Conservation (phyloP, 495 filamentous ascomycete species). For the Tuber aestivum region DNA sequence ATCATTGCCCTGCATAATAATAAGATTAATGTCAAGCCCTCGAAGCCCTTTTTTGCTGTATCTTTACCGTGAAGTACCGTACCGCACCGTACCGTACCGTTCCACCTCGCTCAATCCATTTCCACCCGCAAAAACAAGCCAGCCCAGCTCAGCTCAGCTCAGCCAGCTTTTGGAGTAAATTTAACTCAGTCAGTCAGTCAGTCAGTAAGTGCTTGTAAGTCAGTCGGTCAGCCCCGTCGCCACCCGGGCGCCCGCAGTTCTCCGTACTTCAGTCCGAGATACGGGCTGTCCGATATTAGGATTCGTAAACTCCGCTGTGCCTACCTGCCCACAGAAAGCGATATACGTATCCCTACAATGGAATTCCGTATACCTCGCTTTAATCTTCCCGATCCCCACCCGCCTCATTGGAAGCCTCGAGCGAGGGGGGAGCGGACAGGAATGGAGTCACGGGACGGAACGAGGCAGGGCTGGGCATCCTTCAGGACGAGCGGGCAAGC, state of each 20-base stretch:
- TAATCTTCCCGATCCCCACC: neutral
- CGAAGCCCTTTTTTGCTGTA: neutral
- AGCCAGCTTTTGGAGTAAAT: too few relatives aligned
- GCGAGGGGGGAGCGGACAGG: neutral
- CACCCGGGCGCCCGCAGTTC: neutral
- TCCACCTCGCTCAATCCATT: neutral
- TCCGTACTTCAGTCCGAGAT: conserved; percentile 4
- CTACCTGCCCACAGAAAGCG: neutral
- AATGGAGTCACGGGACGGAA: neutral
- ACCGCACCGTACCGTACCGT: neutral
- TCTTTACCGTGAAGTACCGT: neutral
- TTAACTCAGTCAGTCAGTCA: neutral
- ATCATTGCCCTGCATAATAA: neutral
- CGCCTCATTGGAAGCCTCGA: neutral
- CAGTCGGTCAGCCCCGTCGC: neutral
- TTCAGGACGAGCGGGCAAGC: neutral
- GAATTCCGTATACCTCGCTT: conserved; percentile 4
- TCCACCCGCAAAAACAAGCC: neutral
- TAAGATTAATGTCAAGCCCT: neutral
- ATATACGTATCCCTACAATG: neutral
- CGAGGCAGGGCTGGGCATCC: neutral
- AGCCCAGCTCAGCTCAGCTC: neutral
- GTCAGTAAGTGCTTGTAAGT: neutral
- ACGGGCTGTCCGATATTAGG: neutral
- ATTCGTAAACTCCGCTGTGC: neutral